Percentiles rank a stretch among this genome's conserved stretches.
These are phyloP conservation scores for Rhodamnia argentea DNA, from an alignment of 345 rosid species.

Conservation along the genomic window DNA sequence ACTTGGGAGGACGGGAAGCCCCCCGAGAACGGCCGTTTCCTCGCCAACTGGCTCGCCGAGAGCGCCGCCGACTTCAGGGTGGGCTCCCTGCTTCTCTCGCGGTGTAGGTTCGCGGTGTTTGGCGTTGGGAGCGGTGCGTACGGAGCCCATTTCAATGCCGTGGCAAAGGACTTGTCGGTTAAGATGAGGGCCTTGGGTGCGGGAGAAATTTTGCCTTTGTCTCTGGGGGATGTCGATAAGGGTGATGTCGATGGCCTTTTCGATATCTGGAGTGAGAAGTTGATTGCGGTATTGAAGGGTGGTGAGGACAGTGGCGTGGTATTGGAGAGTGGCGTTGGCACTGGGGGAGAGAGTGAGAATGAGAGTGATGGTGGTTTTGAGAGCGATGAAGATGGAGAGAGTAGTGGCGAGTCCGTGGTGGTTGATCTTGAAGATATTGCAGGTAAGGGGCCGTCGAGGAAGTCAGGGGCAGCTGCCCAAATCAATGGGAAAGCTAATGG, in stretches of 20 bases:
- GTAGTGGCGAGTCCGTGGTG: slow-evolving; percentile 22
- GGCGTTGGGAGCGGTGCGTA: slow-evolving; percentile 79
- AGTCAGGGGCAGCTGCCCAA: slow-evolving; percentile 18
- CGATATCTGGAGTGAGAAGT: slow-evolving; percentile 50
- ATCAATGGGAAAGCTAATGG: slow-evolving; percentile 51
- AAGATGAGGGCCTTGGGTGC: slow-evolving; percentile 72
- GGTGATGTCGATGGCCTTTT: slow-evolving; percentile 55
- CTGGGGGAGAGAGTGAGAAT: slow-evolving; percentile 20
- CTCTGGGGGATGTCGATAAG: slow-evolving; percentile 71
- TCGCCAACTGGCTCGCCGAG: slow-evolving; percentile 67
- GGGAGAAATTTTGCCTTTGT: slow-evolving; percentile 43
- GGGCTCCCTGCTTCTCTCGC: slow-evolving; percentile 58
- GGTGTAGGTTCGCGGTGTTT: slow-evolving; percentile 70
- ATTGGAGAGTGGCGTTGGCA: slow-evolving; percentile 4
- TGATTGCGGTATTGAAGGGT: slow-evolving; percentile 48
- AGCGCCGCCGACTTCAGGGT: slow-evolving; percentile 88
- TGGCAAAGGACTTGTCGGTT: slow-evolving; percentile 57
- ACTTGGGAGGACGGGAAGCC: slow-evolving; percentile 88
- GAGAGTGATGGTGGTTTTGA: slow-evolving; percentile 18
- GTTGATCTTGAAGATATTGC: slow-evolving; percentile 95
- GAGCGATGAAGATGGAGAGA: slow-evolving; percentile 14
- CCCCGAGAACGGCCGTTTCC: slow-evolving; percentile 52
- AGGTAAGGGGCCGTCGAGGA: slow-evolving; percentile 79
- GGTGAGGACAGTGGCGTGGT: slow-evolving; percentile 13
- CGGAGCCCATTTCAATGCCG: slow-evolving; percentile 59